Evolutionary conservation across 23 red algal genomes (phyloP).

Genomic region (Agarophyton chilense): DNA sequence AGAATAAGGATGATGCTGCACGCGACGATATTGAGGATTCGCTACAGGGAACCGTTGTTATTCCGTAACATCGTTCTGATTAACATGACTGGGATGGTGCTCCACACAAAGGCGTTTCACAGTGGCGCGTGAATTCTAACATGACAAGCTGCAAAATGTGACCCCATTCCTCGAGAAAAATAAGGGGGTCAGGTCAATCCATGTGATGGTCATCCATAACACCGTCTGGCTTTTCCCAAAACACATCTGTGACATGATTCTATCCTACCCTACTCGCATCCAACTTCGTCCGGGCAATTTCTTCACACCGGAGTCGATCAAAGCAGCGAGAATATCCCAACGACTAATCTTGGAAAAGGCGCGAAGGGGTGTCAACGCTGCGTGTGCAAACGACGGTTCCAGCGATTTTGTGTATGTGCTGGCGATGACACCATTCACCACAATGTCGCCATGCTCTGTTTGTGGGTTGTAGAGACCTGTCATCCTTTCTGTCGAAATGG

Average conservation of each 20-base stretch:
- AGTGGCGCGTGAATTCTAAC: too few species aligned
- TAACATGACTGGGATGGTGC: too few species aligned
- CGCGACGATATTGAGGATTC: too few species aligned
- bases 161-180: too few species aligned
- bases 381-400: constrained; percentile 19
- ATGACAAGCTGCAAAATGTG: too few species aligned
- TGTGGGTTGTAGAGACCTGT: constrained; percentile 78
- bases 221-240: too few species aligned
- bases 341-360: neutral
- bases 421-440: constrained; percentile 55
- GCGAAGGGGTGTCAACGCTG: constrained; percentile 37
- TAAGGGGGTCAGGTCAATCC: too few species aligned
- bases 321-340: neutral
- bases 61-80: too few species aligned
- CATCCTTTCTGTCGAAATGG: neutral
- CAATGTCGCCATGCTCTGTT: constrained; percentile 70
- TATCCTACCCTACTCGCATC: neutral
- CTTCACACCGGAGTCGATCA: neutral
- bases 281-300: neutral
- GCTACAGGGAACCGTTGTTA: too few species aligned
- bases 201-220: too few species aligned
- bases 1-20: too few species aligned
- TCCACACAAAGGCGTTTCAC: too few species aligned
- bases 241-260: neutral
- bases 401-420: constrained; percentile 53